Base-by-base conservation (phyloP, 176 grass and related monocot species). In the Bothriochloa decipiens region DNA sequence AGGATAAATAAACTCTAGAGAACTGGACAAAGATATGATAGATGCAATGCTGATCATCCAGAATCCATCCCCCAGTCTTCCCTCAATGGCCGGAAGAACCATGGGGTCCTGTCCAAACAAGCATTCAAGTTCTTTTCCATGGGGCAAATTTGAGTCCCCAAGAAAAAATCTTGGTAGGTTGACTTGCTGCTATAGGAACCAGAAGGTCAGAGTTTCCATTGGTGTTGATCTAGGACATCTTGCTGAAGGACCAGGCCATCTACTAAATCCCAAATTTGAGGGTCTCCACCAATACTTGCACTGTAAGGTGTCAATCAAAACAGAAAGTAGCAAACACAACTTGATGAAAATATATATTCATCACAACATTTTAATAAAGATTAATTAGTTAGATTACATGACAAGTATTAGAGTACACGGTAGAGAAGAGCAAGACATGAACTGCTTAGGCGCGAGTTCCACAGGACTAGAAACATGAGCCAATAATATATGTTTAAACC, bases 291-390 rank as follows among this genome's bases (percentile, higher is more conserved):
- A 55, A 55, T 55, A 55, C 18, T 55, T 55, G 6, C 18, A 55
- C 52, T 55, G 18, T 55, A 70, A 40, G 67, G 69, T 26, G 40
- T 26, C 39, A 43, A 43, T 45, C 20, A 72, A 45, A 11, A 12
- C 4, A 72, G 22, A 72, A 70, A 70, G 67, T 25, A 71, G 68
- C 37, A 25, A 71, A 68, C 20, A 20, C 14, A 68, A 39, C 32
- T 33, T 66, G 3, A 32, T 39, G 9, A 26, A 68, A 68, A 68
- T 18, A 68, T 68, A 68, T 39, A 58, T 26, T 28, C 25, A 28
- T 5, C 61, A 64, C 23, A 35, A 67, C 33, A 39, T 70, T 70
- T 69, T 41, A 70, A 70, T 41, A 70, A 70, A 70, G 67, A 22
- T 70, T n/a, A 4, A 70, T 5, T 20, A 7, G 18, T 41, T 41